A percentile compares a stretch with the other conserved stretches of the same genome.
Evolutionary conservation across 345 rosid genomes (phyloP).

Genomic region (Odontarrhena argentea): DNA sequence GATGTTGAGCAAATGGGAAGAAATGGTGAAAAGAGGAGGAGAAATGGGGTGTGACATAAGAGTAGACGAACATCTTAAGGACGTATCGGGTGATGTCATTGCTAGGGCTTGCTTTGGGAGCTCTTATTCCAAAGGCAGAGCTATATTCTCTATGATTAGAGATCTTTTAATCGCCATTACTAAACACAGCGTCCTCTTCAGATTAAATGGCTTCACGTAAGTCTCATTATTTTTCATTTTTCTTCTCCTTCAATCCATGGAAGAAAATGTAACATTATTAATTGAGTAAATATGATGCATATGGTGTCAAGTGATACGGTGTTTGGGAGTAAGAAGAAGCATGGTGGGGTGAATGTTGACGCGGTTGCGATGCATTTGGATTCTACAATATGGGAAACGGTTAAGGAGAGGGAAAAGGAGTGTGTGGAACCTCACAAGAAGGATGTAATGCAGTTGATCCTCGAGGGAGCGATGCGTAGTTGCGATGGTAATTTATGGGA

Average conservation of each 20-base stretch:
- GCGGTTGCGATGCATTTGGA: slow-evolving; percentile 65
- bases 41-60: slow-evolving; percentile 46
- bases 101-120: slow-evolving; percentile 70
- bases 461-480: slow-evolving; percentile 58
- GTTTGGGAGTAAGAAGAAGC: slow-evolving; percentile 42
- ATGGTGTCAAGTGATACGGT: slow-evolving; percentile 40
- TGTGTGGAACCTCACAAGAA: slow-evolving; percentile 44
- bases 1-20: slow-evolving; percentile 61
- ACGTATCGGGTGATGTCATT: slow-evolving; percentile 61
- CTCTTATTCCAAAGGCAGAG: slow-evolving; percentile 53
- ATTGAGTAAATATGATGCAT: neutral
- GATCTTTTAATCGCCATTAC: slow-evolving; percentile 55
- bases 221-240: neutral
- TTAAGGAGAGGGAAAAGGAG: slow-evolving; percentile 56
- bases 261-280: no score
- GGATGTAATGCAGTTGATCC: slow-evolving; percentile 68
- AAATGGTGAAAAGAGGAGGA: slow-evolving; percentile 37
- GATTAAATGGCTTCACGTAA: slow-evolving; percentile 45
- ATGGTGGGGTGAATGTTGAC: slow-evolving; percentile 42
- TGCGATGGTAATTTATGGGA: slow-evolving; percentile 35
- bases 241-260: no score
- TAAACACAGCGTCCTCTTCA: slow-evolving; percentile 41
- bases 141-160: slow-evolving; percentile 58
- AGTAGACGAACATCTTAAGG: slow-evolving; percentile 53
- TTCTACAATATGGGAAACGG: slow-evolving; percentile 68